These are phyloP conservation scores for Phascolomyces articulosus DNA, from an alignment of 371 early-diverging fungal genomes.

Conservation along the genomic window DNA sequence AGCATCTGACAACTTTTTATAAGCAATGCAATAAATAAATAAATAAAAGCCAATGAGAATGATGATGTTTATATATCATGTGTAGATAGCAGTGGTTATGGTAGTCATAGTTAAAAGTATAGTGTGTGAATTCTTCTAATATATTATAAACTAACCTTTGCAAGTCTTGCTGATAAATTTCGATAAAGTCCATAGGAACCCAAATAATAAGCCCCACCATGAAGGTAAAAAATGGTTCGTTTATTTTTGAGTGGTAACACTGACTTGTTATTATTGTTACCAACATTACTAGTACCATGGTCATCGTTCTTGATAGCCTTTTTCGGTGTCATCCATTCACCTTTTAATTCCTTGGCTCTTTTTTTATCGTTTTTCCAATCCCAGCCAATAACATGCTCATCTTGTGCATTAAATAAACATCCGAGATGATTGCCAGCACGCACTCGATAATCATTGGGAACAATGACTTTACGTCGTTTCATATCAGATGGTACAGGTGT, in stretches of 20 bases:
- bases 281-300: slow-evolving; percentile 12
- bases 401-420: slow-evolving; percentile 20
- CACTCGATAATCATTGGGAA: slow-evolving; percentile 32
- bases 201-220: slow-evolving; percentile 76
- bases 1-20: slow-evolving; percentile 16
- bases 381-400: slow-evolving; percentile 40
- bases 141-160: slow-evolving; percentile 28
- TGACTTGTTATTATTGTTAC: too few species aligned
- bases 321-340: slow-evolving; percentile 38
- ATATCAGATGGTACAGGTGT: slow-evolving; percentile 32
- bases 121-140: too few species aligned
- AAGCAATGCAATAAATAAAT: too few species aligned
- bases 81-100: neutral
- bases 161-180: slow-evolving; percentile 37
- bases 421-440: slow-evolving; percentile 30
- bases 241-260: too few species aligned
- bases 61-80: neutral
- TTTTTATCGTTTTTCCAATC: slow-evolving; percentile 37
- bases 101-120: neutral
- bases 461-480: slow-evolving; percentile 18
- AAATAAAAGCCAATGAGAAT: too few species aligned
- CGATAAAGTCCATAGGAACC: slow-evolving; percentile 55
- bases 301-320: neutral
- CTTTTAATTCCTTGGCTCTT: slow-evolving; percentile 23
- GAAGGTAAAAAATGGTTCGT: slow-evolving; percentile 55